A percentile compares a stretch with the other conserved stretches of the same genome.
Evolutionary conservation across 352 stramenopile species (phyloP).

Genomic region (Phytophthora sojae): DNA sequence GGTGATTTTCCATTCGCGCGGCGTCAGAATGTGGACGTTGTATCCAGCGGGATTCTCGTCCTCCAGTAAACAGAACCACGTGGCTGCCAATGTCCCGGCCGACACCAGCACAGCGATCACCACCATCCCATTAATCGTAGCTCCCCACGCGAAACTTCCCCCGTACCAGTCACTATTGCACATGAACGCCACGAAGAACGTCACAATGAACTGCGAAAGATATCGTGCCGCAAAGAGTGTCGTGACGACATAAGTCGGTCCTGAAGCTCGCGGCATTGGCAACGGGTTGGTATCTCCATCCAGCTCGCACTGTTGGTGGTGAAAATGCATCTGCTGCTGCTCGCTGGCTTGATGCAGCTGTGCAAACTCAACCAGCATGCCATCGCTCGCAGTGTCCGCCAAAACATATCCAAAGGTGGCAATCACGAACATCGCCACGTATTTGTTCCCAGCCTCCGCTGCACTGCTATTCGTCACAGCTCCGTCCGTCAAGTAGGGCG

Average conservation of each 20-base stretch:
- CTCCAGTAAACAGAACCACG: slow-evolving; percentile 50
- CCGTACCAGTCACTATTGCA: slow-evolving; percentile 65
- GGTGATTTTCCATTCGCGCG: slow-evolving; percentile 19
- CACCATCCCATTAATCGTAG: slow-evolving; percentile 56
- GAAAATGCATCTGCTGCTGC: slow-evolving; percentile 34
- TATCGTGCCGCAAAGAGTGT: slow-evolving; percentile 51
- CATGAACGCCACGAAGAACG: slow-evolving; percentile 55
- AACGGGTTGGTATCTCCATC: slow-evolving; percentile 26
- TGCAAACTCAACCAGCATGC: slow-evolving; percentile 54
- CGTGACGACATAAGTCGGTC: slow-evolving; percentile 45
- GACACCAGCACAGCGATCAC: slow-evolving; percentile 44
- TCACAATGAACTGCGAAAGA: slow-evolving; percentile 46
- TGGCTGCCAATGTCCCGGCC: slow-evolving; percentile 27
- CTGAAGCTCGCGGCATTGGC: slow-evolving; percentile 15
- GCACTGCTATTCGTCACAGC: slow-evolving; percentile 50
- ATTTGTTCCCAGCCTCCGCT: slow-evolving; percentile 43
- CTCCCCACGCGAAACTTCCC: slow-evolving; percentile 57
- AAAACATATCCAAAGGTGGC: slow-evolving; percentile 60
- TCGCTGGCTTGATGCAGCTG: slow-evolving; percentile 36
- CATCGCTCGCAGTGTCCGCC: slow-evolving; percentile 53
- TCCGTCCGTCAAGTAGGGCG: slow-evolving; percentile 48
- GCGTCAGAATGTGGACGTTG: slow-evolving; percentile 28
- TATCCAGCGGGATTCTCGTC: slow-evolving; percentile 35
- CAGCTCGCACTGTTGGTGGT: slow-evolving; percentile 31
- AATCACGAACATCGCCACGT: slow-evolving; percentile 61